These are phyloP conservation scores for Naumovozyma baii DNA, from an alignment of 805 yeast genomes.

Conservation along the genomic window DNA sequence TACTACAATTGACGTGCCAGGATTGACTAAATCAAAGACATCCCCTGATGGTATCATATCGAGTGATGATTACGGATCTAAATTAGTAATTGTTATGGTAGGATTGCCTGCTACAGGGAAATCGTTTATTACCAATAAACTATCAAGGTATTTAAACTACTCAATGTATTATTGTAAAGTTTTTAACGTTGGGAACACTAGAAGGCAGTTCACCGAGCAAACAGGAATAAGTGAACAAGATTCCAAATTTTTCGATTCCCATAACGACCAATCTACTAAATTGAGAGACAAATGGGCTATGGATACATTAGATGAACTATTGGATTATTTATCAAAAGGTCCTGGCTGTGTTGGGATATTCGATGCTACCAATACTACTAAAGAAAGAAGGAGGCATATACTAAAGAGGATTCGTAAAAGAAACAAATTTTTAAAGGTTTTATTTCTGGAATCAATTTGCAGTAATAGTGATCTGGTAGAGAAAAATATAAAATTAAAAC, in stretches of 20 bases:
- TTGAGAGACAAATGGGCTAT: slow-evolving; percentile 92
- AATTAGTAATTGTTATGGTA: slow-evolving; percentile 90
- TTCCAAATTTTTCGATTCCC: slow-evolving; percentile 82
- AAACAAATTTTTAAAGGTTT: slow-evolving; percentile 58
- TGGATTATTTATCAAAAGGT: slow-evolving; percentile 71
- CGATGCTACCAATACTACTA: slow-evolving; percentile 76
- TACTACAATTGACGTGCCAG: slow-evolving; percentile 85
- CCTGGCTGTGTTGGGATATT: slow-evolving; percentile 88
- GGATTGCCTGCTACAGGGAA: slow-evolving; percentile 95
- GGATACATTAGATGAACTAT: slow-evolving; percentile 77
- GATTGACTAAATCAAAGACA: slow-evolving; percentile 70
- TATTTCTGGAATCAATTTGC: slow-evolving; percentile 82
- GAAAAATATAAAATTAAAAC: slow-evolving; percentile 71
- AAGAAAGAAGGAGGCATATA: slow-evolving; percentile 49
- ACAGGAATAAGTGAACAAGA: slow-evolving; percentile 41
- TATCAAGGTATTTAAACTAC: slow-evolving; percentile 88
- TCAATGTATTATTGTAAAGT: slow-evolving; percentile 82
- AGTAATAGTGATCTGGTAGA: slow-evolving; percentile 71
- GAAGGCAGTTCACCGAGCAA: slow-evolving; percentile 55
- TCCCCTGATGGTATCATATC: slow-evolving; percentile 68
- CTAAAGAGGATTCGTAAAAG: slow-evolving; percentile 47
- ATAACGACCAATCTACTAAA: slow-evolving; percentile 50
- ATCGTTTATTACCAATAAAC: slow-evolving; percentile 83
- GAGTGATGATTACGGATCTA: slow-evolving; percentile 62
- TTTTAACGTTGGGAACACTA: slow-evolving; percentile 91